phyloP scores from a whole-genome alignment of 441 rosid species.

The Populus hybrid region DNA sequence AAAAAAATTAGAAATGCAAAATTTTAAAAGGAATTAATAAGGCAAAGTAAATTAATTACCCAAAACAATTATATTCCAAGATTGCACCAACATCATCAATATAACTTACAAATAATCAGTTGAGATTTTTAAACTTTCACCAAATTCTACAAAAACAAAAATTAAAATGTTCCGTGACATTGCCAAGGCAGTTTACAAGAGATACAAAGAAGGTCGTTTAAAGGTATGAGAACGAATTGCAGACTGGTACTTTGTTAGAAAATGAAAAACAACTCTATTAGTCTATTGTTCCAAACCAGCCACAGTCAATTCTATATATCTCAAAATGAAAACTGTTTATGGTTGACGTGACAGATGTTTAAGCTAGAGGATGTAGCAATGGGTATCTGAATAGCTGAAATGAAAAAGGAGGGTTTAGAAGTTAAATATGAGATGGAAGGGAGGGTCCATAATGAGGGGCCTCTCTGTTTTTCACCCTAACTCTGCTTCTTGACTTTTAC shows the following conservation, averaged over 20 bases:
- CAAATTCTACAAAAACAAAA: too few relatives aligned
- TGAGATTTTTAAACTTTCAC: too few relatives aligned
- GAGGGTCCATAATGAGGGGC: conserved; percentile 60
- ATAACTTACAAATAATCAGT: too few relatives aligned
- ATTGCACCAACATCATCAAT: too few relatives aligned
- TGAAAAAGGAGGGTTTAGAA: conserved; percentile 63
- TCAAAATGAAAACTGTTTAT: neutral
- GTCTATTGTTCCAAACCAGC: neutral
- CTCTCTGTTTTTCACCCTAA: neutral
- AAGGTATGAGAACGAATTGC: conserved; percentile 48
- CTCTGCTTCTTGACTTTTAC: neutral
- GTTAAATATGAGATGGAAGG: conserved; percentile 67
- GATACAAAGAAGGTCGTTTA: conserved; percentile 48
- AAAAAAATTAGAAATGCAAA: too few relatives aligned
- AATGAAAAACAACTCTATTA: neutral
- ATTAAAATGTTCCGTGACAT: conserved; percentile 52
- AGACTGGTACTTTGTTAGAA: neutral
- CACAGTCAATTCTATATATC: neutral
- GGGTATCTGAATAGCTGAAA: conserved; percentile 88
- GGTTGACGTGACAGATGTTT: conserved; percentile 57
- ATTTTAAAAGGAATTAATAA: too few relatives aligned
- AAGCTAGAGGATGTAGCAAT: conserved; percentile 96
- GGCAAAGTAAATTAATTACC: too few relatives aligned
- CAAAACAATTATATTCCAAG: too few relatives aligned
- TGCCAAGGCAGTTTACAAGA: conserved; percentile 64